Percentiles rank a stretch among this genome's conserved stretches.
Conservation (phyloP, 805 yeast genomes). For the Saturnispora galanensis region DNA sequence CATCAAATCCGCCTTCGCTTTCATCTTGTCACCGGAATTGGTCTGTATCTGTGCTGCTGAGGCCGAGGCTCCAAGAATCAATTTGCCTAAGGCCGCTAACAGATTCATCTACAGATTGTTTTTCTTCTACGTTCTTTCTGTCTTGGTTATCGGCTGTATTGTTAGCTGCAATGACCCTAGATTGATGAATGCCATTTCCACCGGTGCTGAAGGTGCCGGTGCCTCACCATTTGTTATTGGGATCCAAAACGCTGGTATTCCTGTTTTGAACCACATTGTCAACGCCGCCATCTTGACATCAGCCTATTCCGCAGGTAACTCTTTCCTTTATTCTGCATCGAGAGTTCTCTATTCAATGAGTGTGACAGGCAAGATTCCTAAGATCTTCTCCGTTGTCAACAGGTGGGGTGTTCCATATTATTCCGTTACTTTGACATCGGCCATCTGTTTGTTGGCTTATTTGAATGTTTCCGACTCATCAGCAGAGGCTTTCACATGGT, state of each 20-base stretch:
- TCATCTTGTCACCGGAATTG: slow-evolving; percentile 33
- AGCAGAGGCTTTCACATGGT: slow-evolving; percentile 55
- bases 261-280: slow-evolving; percentile 63
- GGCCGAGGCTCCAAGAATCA: slow-evolving; percentile 24
- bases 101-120: slow-evolving; percentile 25
- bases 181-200: slow-evolving; percentile 35
- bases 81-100: slow-evolving; percentile 26
- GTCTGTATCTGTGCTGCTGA: slow-evolving; percentile 26
- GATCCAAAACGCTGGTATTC: slow-evolving; percentile 56
- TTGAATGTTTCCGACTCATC: slow-evolving; percentile 55
- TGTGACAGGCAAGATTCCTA: slow-evolving; percentile 66
- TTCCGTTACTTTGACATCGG: slow-evolving; percentile 42
- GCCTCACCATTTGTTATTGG: slow-evolving; percentile 88
- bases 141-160: slow-evolving; percentile 40
- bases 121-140: slow-evolving; percentile 25
- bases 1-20: slow-evolving; percentile 57
- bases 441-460: slow-evolving; percentile 47
- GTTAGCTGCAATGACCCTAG: slow-evolving; percentile 33
- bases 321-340: slow-evolving; percentile 63
- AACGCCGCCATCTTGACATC: slow-evolving; percentile 57
- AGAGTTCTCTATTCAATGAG: slow-evolving; percentile 70
- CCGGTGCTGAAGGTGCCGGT: slow-evolving; percentile 49
- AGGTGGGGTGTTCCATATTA: slow-evolving; percentile 58
- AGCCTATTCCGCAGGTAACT: slow-evolving; percentile 61
- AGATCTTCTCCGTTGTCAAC: slow-evolving; percentile 49